Conservation (phyloP, 331 rosid species). For the Pyrus hybrid region DNA sequence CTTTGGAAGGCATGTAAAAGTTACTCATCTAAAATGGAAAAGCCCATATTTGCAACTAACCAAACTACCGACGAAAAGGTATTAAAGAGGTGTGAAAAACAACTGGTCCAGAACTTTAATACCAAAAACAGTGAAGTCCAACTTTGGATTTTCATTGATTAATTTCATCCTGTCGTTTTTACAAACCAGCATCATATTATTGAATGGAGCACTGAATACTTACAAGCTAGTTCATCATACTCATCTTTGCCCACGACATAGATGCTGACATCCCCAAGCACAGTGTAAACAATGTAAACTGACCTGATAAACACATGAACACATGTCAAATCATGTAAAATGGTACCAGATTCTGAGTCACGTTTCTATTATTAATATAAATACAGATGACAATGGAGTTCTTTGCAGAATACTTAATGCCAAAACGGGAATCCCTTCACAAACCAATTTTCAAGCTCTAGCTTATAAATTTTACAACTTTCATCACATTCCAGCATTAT, state of each 20-base stretch:
- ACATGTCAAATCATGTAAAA: background rate
- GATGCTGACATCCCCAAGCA: constrained; percentile 88
- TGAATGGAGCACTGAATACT: constrained; percentile 4
- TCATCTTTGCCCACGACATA: constrained; percentile 69
- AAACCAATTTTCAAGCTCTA: background rate
- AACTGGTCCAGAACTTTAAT: background rate
- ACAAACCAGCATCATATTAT: background rate
- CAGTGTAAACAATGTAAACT: constrained; percentile 81
- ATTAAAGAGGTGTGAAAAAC: background rate
- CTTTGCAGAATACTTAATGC: background rate
- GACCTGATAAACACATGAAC: constrained; percentile 47
- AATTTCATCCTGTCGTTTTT: background rate
- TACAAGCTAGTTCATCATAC: constrained; percentile 79
- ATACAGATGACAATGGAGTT: background rate
- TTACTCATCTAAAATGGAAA: background rate
- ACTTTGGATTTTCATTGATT: background rate
- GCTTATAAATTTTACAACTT: background rate
- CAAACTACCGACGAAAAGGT: background rate
- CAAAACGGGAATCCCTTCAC: background rate
- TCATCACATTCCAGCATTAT: background rate
- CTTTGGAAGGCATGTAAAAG: background rate
- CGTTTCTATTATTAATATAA: background rate
- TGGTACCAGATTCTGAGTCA: background rate
- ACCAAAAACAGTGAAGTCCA: background rate
- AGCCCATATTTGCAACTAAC: background rate